Percentiles rank a stretch among this genome's conserved stretches.
Evolutionary conservation across 163 green algal genomes (phyloP).

Genomic region (Chlorella variabilis): DNA sequence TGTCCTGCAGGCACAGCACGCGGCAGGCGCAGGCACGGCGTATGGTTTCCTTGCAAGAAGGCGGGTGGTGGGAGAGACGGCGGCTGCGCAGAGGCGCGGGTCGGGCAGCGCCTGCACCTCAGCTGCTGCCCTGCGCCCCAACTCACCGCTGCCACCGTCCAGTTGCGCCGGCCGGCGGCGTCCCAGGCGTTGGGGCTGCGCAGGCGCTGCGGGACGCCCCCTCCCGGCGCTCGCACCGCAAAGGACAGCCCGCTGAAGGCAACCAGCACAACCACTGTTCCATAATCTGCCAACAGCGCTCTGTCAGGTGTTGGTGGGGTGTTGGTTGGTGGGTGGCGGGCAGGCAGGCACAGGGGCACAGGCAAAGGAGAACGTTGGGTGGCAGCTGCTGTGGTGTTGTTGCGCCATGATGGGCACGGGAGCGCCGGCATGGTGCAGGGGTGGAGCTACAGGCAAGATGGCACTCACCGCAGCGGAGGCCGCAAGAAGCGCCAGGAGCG

Average conservation of each 20-base stretch:
- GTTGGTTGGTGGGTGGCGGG: no score
- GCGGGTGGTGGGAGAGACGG: no score
- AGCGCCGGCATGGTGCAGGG: no score
- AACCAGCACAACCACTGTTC: constrained; percentile 52
- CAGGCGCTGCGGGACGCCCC: constrained; percentile 66
- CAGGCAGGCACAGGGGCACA: no score
- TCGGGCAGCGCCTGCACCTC: no score
- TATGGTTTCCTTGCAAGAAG: no score
- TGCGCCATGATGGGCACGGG: no score
- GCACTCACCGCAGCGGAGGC: constrained; percentile 6
- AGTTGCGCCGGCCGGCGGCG: constrained; percentile 50
- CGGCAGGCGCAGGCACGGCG: neutral
- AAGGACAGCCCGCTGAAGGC: constrained; percentile 53
- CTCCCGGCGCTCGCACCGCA: constrained; percentile 38
- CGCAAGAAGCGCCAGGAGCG: constrained; percentile 74
- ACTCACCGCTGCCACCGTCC: constrained; percentile 57
- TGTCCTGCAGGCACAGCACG: constrained; percentile 22
- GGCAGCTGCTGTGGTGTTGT: no score
- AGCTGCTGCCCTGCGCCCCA: no score
- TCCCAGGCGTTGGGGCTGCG: constrained; percentile 81
- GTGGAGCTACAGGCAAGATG: no score
- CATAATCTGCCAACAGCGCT: constrained; percentile 75
- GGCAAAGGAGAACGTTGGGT: no score
- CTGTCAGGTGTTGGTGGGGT: constrained; percentile 9
- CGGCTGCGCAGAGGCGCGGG: no score